Conservation (phyloP, 2,329 filamentous ascomycete species). For the Leptographium wingfieldii region DNA sequence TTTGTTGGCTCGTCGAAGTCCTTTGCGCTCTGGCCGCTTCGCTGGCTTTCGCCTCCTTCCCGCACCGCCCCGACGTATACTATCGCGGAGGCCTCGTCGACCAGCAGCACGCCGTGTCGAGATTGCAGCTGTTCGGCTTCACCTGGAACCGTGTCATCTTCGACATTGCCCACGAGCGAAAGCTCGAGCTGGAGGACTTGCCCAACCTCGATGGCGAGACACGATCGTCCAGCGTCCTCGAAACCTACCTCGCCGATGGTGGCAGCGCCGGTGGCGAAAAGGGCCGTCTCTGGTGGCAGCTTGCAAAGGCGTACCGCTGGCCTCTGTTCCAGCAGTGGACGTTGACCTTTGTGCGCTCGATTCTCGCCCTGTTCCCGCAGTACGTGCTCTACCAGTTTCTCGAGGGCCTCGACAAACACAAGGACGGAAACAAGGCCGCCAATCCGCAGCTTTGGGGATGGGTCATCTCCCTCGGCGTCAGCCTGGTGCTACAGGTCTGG, state of each 20-base stretch:
- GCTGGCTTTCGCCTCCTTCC: slow-evolving; percentile 18
- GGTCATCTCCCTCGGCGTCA: slow-evolving; percentile 19
- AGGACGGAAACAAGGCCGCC: slow-evolving; percentile 6
- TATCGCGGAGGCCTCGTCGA: slow-evolving; percentile 19
- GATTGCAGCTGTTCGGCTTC: slow-evolving; percentile 18
- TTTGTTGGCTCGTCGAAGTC: slow-evolving; percentile 18
- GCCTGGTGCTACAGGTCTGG: slow-evolving; percentile 20
- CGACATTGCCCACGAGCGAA: slow-evolving; percentile 16
- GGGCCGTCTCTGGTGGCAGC: slow-evolving; percentile 20
- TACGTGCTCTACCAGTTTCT: slow-evolving; percentile 23
- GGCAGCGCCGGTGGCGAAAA: slow-evolving; percentile 10
- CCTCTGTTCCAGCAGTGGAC: slow-evolving; percentile 20
- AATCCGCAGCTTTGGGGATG: slow-evolving; percentile 19
- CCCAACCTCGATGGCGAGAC: slow-evolving; percentile 19
- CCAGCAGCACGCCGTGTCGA: slow-evolving; percentile 21
- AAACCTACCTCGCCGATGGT: slow-evolving; percentile 12
- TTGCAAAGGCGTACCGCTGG: slow-evolving; percentile 16
- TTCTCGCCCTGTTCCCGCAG: slow-evolving; percentile 21
- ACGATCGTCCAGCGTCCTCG: slow-evolving; percentile 17
- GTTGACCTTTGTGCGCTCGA: slow-evolving; percentile 18
- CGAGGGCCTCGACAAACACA: slow-evolving; percentile 17
- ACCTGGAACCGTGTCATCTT: slow-evolving; percentile 22
- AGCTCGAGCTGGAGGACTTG: slow-evolving; percentile 20
- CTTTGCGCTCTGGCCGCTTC: slow-evolving; percentile 12
- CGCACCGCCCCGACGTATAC: slow-evolving; percentile 22